Conservation (phyloP, 371 early-diverging fungal species). For the Haplosporangium sp. region DNA sequence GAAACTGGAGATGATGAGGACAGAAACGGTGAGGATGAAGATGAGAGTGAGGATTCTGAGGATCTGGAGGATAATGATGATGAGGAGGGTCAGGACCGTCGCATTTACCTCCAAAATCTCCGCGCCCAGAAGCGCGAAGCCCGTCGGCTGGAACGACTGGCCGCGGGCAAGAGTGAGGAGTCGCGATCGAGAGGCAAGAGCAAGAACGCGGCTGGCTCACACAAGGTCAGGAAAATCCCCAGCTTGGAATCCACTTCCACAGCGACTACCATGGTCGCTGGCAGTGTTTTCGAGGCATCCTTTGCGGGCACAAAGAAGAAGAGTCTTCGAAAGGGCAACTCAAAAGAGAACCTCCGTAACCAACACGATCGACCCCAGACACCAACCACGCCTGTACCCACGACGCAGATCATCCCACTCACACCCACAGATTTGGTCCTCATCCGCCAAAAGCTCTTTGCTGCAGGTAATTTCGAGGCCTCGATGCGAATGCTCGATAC, state of each 20-base stretch:
- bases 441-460: conserved; percentile 54
- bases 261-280: too few relatives aligned
- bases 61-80: conserved; percentile 49
- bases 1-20: conserved; percentile 19
- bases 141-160: conserved; percentile 50
- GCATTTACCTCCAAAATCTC: conserved; percentile 47
- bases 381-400: conserved; percentile 50
- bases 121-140: conserved; percentile 38
- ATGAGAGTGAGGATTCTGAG: conserved; percentile 42
- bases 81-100: conserved; percentile 51
- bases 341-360: conserved; percentile 31
- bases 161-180: conserved; percentile 9
- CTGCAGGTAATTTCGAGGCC: conserved; percentile 53
- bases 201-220: conserved; percentile 3
- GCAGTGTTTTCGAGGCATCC: too few relatives aligned
- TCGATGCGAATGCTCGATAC: conserved; percentile 54
- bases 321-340: conserved; percentile 29
- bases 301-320: conserved; percentile 13
- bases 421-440: conserved; percentile 47
- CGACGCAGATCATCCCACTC: conserved; percentile 46
- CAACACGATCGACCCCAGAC: conserved; percentile 42
- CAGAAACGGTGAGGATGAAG: conserved; percentile 36
- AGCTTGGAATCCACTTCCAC: conserved; percentile 12
- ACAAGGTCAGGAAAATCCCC: conserved; percentile 10
- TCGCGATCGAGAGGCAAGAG: conserved; percentile 12